phyloP scores from a whole-genome alignment of 495 filamentous ascomycete genomes.

The Podospora tetraspora region DNA sequence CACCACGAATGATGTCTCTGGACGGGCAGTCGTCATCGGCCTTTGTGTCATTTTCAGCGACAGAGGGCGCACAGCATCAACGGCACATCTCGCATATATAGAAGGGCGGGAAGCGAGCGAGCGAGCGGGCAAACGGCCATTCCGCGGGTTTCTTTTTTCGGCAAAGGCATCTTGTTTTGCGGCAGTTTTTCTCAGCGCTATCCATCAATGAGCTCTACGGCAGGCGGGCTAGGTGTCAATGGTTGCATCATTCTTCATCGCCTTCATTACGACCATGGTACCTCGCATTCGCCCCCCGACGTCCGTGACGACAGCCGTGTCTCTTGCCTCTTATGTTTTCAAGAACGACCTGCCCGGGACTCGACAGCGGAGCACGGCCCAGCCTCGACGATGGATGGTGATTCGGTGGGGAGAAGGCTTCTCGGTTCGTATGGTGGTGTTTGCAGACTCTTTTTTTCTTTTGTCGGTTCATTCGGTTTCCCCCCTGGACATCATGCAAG shows the following conservation, averaged over 20 bases:
- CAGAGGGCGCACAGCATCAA: background rate
- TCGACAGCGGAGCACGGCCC: background rate
- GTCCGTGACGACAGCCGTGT: background rate
- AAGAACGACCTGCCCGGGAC: background rate
- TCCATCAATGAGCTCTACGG: background rate
- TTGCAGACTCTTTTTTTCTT: background rate
- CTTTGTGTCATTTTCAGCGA: background rate
- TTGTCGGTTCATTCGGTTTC: background rate
- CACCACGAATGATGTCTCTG: background rate
- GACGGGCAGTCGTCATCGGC: background rate
- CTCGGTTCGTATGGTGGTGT: background rate
- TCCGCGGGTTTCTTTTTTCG: background rate
- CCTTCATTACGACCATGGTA: background rate
- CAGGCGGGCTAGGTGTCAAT: background rate
- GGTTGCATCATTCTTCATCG: constrained; percentile 1
- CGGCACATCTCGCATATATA: background rate
- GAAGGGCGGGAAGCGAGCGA: background rate
- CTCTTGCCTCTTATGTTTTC: background rate
- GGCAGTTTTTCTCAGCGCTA: background rate
- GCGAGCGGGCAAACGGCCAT: background rate
- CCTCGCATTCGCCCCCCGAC: background rate
- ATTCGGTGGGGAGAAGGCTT: background rate
- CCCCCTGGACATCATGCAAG: background rate
- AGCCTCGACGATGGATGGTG: background rate
- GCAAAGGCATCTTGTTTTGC: background rate